Base-by-base conservation (phyloP, 306 rosid genomes). In the barrel medic (Medicago truncatula) region DNA sequence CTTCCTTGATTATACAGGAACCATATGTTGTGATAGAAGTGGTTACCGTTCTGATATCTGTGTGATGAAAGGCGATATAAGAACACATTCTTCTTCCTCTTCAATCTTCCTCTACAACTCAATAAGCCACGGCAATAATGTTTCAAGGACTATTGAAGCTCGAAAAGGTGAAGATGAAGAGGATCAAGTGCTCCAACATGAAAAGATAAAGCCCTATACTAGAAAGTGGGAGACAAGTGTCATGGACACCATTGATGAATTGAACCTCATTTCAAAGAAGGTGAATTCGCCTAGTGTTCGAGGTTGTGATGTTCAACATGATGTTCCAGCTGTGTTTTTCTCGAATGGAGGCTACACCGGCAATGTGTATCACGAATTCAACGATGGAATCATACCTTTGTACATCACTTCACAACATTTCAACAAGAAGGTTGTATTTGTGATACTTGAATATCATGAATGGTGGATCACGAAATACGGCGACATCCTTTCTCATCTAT, bases 321-420 rank as follows among this genome's bases (percentile, higher is more conserved):
- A 90, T 70, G 93, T 90, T 80, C 99, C 99, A 0, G 99, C 99
- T 0, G 87, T 96, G 80, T 89, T 96, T 71, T 92, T 96, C 81
- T 96, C 99, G 0, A 96, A 93, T 0, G 99, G 99, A n/a, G 99
- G 99, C 16, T 96, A 96, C 50, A 96, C 99, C 0, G 99, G 99
- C 9, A 96, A 96, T 4, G 92, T 92, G 38, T 96, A 96, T 54
- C 99, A 96, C 4, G 99, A 96, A 75, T 96, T 96, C 89, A 96
- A 96, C 18, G 99, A 96, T 20, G 99, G 99, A 76, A 80, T 96
- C 49, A n/a, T 96, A 31, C 99, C 99, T 2, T 64, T 96, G 54
- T 96, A 71, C 75, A 89, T 96, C 21, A 96, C 98, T 15, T 90
- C 98, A 4, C 91, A 90, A 78, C 96, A 79, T 77, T 85, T 91